Base-by-base conservation (phyloP, 176 grass and related monocot genomes). In the Aegilops bicornis region DNA sequence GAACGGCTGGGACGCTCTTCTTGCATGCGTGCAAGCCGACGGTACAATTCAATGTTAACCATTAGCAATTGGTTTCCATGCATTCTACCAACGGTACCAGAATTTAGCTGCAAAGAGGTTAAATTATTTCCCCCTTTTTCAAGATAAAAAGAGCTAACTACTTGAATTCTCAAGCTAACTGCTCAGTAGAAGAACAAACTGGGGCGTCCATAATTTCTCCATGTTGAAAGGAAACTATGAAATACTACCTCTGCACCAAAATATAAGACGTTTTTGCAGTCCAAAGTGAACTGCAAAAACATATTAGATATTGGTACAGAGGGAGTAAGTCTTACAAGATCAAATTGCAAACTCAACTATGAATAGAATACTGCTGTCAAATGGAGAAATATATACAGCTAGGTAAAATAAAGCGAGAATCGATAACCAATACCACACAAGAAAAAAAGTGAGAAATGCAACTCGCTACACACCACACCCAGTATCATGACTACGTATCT, bases 331-430 rank as follows among this genome's bases (percentile, higher is more conserved):
- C 62, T 33, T 69, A 82, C 50, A 29, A 77, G 8, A 31, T 77
- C 4, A 76, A 80, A 59, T 83, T 62, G 59, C 48, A 88, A 91
- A 81, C 70, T 85, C 35, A 22, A 68, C 62, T 85, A 91, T 82
- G 40, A 82, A 83, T 85, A 82, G 64, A 85, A 84, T 85, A 82
- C 71, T 64, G 63, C 11, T 78, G 82, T 73, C 82, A 0, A 88
- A 78, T 86, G 8, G 9, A 80, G 50, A 69, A 76, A 76, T 69
- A 85, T 85, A 88, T 81, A 85, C 86, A 91, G 5, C 85, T 85
- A 88, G 12, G 39, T 54, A 64, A 81, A 85, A 35, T 54, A 12
- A 14, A 67, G 15, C 5, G 24, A 31, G 25, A 25, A 79, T 12
- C 9, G 5, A 20, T 71, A 81, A 64, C 19, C 24, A 45, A 76